Base-by-base conservation (phyloP, 2,329 filamentous ascomycete species). In the Dactylellina haptotyla region DNA sequence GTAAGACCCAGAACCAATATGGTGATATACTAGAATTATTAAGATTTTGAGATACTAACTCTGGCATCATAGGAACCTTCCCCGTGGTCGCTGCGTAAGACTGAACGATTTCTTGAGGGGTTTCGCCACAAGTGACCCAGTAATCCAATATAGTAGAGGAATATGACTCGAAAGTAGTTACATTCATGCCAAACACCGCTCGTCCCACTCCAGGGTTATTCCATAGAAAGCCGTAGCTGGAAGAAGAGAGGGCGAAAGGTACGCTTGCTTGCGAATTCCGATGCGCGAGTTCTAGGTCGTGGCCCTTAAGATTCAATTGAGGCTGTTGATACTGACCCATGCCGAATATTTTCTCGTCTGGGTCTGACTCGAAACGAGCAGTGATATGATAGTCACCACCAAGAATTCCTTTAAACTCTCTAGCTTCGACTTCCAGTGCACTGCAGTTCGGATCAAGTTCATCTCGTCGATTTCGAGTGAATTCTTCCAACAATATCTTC, bases 111-210 rank as follows among this genome's bases (percentile, higher is more conserved):
- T 46, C 41, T 20, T 10, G 2, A 6, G 41, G 41, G 4, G n/a
- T 2, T 20, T 46, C 41, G 12, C 41, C 41, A 18, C 41, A 46
- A 18, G 23, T 20, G 14, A 46, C 41, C 41, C 41, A 46, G 23
- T 46, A 46, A 46, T 46, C 41, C 41, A 46, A 46, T 20, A 46
- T 23, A 46, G n/a, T 46, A 1, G 41, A 46, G 2, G 41, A 46
- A 46, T 46, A 46, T 20, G 41, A n/a, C 18, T 46, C 41, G 23
- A 46, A 46, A 25, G 41, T 46, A 4, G 18, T 23, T 3, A 46
- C 41, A 10, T 46, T 46, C 41, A 46, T 46, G 3, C 41, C 41
- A 10, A 46, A 46, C n/a, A 46, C 41, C 3, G 41, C 41, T 20
- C 41, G 6, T 23, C 41, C 41, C 16, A 46, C 23, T 2, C 14